Evolutionary conservation across 2,329 filamentous ascomycete genomes (phyloP), one percentile per base, ranked within the genome.

Genomic region (Colletotrichum ledebouriae): DNA sequence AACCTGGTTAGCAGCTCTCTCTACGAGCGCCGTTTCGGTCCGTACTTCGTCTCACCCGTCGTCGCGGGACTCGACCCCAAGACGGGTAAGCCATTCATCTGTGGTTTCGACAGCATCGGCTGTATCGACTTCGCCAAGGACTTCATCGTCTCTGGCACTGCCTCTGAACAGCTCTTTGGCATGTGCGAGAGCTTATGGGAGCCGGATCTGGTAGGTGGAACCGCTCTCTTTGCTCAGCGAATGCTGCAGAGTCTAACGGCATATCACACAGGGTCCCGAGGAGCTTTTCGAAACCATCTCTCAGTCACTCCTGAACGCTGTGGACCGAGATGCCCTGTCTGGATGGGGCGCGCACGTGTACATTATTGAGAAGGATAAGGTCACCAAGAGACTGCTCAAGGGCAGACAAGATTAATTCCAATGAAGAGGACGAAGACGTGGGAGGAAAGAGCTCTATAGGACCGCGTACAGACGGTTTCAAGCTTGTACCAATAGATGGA

Each of bases 91-190:
- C 96, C 96, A 13, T 99, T 98, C 82, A 98, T 99, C 82, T 99
- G 96, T 82, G 96, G 96, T 15, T 99, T 99, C 80, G 96, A 99
- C 85, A 97, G 92, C 81, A 99, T 99, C 81, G 96, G 96, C 73
- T 99, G 96, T 83, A 99, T 99, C 81, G 96, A 99, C 84, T 98
- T 98, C 82, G 96, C 96, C 72, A 98, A 98, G 87, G 96, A 99
- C 84, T 99, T 99, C 81, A 98, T 99, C 79, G 96, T 99, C 73
- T 93, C 92, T 75, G 96, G 96, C 70, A 99, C 96, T 29, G 96
- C 96, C 59, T 95, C 92, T 75, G 95, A 99, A 81, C 96, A 99
- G 87, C 86, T 99, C 76, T 99, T 98, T 84, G 96, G 96, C 85
- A 99, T 97, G 82, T 99, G 96, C 80, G 96, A 99, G 86, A 93